phyloP scores from a whole-genome alignment of 164 flowering plant species.

The Santalum album region DNA sequence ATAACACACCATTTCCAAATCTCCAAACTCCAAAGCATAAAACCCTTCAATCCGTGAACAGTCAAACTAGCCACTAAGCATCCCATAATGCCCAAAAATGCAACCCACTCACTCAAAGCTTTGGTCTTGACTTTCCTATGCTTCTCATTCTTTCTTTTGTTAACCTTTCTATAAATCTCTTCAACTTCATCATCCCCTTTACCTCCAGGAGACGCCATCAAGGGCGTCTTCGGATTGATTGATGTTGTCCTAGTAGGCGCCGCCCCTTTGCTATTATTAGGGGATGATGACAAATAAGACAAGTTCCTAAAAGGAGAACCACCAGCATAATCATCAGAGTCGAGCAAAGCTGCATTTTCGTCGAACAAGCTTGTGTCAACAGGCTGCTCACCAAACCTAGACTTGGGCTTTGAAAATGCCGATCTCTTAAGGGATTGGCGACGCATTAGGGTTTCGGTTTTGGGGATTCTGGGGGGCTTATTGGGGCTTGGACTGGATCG shows the following conservation, averaged over 20 bases:
- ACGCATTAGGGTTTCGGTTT: conserved; percentile 16
- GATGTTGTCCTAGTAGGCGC: conserved; percentile 3
- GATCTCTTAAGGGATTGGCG: conserved; percentile 26
- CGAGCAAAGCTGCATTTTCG: conserved; percentile 19
- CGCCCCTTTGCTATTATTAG: conserved; percentile 10
- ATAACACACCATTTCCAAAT: conserved; percentile 57
- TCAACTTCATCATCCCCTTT: conserved; percentile 33
- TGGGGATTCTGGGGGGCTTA: conserved; percentile 44
- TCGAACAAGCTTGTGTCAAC: conserved; percentile 25
- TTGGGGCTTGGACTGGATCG: conserved; percentile 20
- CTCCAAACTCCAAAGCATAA: conserved; percentile 32
- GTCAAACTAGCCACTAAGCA: conserved; percentile 38
- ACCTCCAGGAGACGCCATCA: conserved; percentile 21
- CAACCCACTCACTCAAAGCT: conserved; percentile 33
- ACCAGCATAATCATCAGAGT: conserved; percentile 2
- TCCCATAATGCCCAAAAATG: conserved; percentile 22
- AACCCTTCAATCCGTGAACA: conserved; percentile 12
- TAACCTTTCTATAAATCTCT: conserved; percentile 34
- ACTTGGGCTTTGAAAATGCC: conserved; percentile 37
- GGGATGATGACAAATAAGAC: conserved; percentile 14
- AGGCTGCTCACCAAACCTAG: conserved; percentile 46
- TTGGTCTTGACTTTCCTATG: conserved; percentile 24
- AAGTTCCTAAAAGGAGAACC: conserved; percentile 15
- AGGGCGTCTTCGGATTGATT: conserved; percentile 21
- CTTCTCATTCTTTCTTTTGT: conserved; percentile 19